phyloP scores from a whole-genome alignment of 805 yeast species.

The Starmerella geochares region DNA sequence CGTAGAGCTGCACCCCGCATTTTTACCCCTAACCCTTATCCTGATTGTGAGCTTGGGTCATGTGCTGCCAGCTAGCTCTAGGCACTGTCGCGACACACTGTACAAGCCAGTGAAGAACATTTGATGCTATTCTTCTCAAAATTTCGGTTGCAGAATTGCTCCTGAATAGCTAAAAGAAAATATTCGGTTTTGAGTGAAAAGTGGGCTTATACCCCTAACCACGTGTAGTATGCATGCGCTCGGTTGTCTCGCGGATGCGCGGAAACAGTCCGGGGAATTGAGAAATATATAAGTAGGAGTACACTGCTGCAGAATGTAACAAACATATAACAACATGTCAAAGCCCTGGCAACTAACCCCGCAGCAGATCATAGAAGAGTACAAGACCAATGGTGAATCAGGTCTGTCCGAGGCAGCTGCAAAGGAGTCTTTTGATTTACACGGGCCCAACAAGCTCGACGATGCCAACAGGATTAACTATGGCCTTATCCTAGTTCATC shows the following conservation, averaged over 20 bases:
- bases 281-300: background rate
- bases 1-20: background rate
- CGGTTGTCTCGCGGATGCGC: conserved; percentile 1
- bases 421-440: conserved; percentile 25
- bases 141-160: no score
- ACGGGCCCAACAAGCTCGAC: conserved; percentile 56
- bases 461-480: conserved; percentile 48
- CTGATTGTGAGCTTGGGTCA: background rate
- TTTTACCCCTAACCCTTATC: background rate
- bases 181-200: background rate
- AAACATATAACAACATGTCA: background rate
- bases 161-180: background rate
- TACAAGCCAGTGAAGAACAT: no score
- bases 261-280: no score
- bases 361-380: conserved; percentile 34
- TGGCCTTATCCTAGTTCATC: conserved; percentile 49
- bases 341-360: conserved; percentile 29
- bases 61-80: background rate
- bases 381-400: conserved; percentile 36
- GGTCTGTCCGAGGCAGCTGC: conserved; percentile 41
- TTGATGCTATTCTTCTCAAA: no score
- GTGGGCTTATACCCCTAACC: background rate
- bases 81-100: no score
- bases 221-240: background rate
- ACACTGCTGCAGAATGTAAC: no score